Base-by-base conservation (phyloP, 1,284 basidiomycete species). In the Gymnopus androsaceus region DNA sequence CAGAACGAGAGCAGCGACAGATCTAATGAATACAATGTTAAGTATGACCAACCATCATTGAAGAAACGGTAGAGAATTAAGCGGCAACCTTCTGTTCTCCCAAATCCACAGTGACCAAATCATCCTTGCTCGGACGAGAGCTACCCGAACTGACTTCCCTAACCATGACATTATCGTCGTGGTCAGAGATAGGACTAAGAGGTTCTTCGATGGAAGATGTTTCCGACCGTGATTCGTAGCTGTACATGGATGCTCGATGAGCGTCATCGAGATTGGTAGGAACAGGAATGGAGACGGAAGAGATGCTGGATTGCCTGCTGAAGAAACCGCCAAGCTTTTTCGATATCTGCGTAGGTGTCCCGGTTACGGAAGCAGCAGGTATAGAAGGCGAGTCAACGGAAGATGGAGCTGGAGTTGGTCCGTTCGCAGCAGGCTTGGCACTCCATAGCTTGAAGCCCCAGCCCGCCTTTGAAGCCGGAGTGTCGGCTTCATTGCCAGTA, bases 241-340 rank as follows among this genome's bases (percentile, higher is more conserved):
- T 80, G 59, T 76, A 74, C 51, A 75, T 64, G 33, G 75, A 76
- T 57, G 76, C 76, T 12, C 73, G 75, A 57, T 76, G 71, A 6
- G 64, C 61, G 62, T 72, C 49, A n/a, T 49, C 45, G n/a, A 42
- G 70, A 60, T 3, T 63, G 56, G 1, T 67, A 46, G 48, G 65
- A 42, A 57, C 60, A 55, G 17, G 72, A 62, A 31, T 70, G 66
- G 3, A 65, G 64, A 38, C 76, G 63, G n/a, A 84, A 63, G 82
- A 80, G 38, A 81, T 69, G 63, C 80, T 84, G 12, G 73, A 73
- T 52, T 83, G 74, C 42, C 82, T 75, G 56, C 78, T 74, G 66
- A 90, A 90, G 69, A 90, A 83, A 3, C 83, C 84, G 3, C 85
- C 84, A 37, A 90, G 64, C 70, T 87, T 89, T 62, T 78, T 78